These are phyloP conservation scores for Annulohypoxylon maeteangense DNA, from an alignment of 495 filamentous ascomycete species.

Conservation along the genomic window DNA sequence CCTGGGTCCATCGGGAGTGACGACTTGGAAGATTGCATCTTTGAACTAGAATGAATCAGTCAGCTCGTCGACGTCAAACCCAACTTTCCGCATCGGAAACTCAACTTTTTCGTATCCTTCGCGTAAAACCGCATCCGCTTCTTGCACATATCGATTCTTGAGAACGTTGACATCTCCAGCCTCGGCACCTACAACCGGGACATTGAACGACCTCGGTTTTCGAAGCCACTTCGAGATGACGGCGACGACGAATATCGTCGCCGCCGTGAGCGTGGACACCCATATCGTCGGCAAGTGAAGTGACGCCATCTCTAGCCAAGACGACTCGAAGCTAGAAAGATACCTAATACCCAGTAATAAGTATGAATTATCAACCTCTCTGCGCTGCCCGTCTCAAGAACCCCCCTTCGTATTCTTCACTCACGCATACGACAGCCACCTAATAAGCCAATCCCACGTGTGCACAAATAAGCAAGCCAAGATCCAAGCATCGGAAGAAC, in stretches of 20 bases:
- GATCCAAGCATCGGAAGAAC: not conserved
- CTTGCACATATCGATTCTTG: slow-evolving; percentile 39
- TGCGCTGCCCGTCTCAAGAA: not conserved
- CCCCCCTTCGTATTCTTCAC: not conserved
- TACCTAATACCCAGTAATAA: too few relatives aligned
- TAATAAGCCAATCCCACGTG: not conserved
- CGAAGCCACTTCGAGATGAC: slow-evolving; percentile 23
- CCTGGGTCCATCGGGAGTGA: slow-evolving; percentile 47
- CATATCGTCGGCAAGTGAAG: slow-evolving; percentile 27
- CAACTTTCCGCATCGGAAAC: not conserved
- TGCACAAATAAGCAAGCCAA: not conserved
- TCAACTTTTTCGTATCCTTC: slow-evolving; percentile 43
- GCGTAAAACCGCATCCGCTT: slow-evolving; percentile 42
- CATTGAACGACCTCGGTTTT: slow-evolving; percentile 26
- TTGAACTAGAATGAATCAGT: slow-evolving; percentile 31
- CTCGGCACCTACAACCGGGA: slow-evolving; percentile 38
- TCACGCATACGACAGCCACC: not conserved
- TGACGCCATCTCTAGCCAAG: slow-evolving; percentile 20
- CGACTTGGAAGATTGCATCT: slow-evolving; percentile 54
- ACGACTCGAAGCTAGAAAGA: not conserved
- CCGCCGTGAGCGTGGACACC: slow-evolving; percentile 21
- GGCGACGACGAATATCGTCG: slow-evolving; percentile 23
- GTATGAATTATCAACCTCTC: not conserved
- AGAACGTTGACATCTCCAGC: slow-evolving; percentile 26
- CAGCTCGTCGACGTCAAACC: not conserved